Evolutionary conservation across 2,329 filamentous ascomycete species (phyloP), one percentile per base, ranked within the genome.

Genomic region (Diplodia sapinea): DNA sequence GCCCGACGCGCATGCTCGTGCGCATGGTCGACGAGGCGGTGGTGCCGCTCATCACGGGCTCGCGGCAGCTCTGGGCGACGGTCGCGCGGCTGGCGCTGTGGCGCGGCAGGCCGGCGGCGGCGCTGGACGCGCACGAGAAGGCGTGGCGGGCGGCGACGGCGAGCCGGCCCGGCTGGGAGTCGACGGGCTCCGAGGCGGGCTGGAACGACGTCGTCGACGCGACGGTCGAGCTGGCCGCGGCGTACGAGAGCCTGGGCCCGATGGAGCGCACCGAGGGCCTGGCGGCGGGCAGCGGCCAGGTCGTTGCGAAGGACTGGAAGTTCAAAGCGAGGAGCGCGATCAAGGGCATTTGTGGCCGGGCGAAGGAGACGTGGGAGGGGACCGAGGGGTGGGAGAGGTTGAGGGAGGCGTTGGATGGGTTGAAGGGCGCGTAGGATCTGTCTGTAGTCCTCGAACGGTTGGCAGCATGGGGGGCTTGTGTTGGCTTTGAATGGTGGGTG

Each of bases 301-400:
- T 87, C 36, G 88, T 97, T 2, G 92, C 92, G 2, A 86, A 85
- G 68, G 89, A 89, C 74, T 99, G 95, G 95, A 91, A 87, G 78
- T 91, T 91, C 70, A 98, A 97, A 85, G 92, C 92, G 0, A 85
- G 92, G 73, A 96, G 88, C 77, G 94, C 94, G 12, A 84, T 97
- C 2, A 84, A 93, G 65, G 93, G 91, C 63, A 89, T 98, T 7
- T 85, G 96, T 84, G 91, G 93, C 0, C 91, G 91, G 75, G 94
- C 87, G 0, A 94, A 88, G 81, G 91, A 92, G 74, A 85, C 79
- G 13, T 97, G 94, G 93, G 93, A 97, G 79, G 93, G 87, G 12
- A 91, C 84, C 36, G 81, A 84, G 50, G 90, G 87, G 33, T 95
- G 89, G 89, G 83, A 82, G 56, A 83, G 80, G 69, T 77, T 95